Conservation (phyloP, 257 asterid genomes). For the Solanum pinnatisectum region DNA sequence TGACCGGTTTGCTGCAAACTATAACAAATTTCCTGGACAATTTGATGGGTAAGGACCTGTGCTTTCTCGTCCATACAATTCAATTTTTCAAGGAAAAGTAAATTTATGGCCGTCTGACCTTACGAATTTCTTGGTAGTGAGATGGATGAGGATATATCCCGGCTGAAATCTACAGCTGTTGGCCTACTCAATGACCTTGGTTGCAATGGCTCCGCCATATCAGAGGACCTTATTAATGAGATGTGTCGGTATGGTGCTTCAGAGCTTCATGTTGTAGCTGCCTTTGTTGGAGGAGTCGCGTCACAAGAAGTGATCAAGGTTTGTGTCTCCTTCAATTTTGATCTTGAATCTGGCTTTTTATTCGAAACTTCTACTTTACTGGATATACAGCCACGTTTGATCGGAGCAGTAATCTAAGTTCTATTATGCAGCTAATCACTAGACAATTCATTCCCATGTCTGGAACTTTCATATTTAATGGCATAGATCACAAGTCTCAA, state of each 20-base stretch:
- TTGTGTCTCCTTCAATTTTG: neutral
- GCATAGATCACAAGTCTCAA: slow-evolving; percentile 90
- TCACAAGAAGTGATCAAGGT: slow-evolving; percentile 98
- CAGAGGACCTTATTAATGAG: slow-evolving; percentile 88
- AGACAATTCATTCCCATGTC: slow-evolving; percentile 82
- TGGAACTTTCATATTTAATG: slow-evolving; percentile 86
- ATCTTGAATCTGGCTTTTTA: neutral
- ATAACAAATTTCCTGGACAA: slow-evolving; percentile 81
- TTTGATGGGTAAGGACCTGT: slow-evolving; percentile 62
- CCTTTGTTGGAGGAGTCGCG: slow-evolving; percentile 86
- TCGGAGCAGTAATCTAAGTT: neutral
- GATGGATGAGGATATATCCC: slow-evolving; percentile 92
- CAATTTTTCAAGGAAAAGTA: neutral
- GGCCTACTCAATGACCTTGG: slow-evolving; percentile 69
- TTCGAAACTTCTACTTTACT: neutral
- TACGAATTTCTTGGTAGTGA: slow-evolving; percentile 34
- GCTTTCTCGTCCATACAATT: neutral
- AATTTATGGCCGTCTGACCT: neutral
- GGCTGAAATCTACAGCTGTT: slow-evolving; percentile 78
- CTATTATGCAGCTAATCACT: slow-evolving; percentile 66
- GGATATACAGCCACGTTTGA: too few relatives aligned
- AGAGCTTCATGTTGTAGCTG: slow-evolving; percentile 93
- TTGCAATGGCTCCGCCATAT: slow-evolving; percentile 64
- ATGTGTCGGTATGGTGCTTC: slow-evolving; percentile 95
- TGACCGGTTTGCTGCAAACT: slow-evolving; percentile 85